Base-by-base conservation (phyloP, 768 basidiomycete species). In the Paxillus involutus region DNA sequence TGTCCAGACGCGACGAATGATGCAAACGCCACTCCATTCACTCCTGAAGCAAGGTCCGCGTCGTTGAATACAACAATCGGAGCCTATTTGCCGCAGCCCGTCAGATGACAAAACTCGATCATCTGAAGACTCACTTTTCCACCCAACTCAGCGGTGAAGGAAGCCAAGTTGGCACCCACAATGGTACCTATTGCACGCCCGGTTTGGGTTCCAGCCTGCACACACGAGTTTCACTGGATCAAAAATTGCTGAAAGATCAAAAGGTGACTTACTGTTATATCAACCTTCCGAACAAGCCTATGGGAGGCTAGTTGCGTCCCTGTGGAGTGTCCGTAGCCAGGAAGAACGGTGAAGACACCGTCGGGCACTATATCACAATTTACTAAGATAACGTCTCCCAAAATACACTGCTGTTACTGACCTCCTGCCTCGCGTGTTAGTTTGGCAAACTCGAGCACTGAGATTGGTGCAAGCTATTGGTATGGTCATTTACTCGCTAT, bases 1-100 rank as follows among this genome's bases (percentile, higher is more conserved):
- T 94, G 92, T 3, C 92, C 92, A 21, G 89, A 91, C 1, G 92
- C 92, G 47, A 94, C 75, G 61, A 94, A 94, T 1, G 87, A 82
- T 10, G 90, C 86, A 63, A 94, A 94, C 0, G 89, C 86, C 6
- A 82, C 82, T 16, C 92, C 92, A 57, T 94, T 93, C 19, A 89
- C 87, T 0, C 91, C 86, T n/a, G 81, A 78, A 19, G 72, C 58
- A 47, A 91, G 62, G 61, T 93, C 86, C 7, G 89, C 86, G 63
- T 94, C 90, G 47, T 85, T 75, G 63, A 93, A 94, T 10, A 94
- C 75, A 11, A 94, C 65, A 42, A 94, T 82, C 0, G 92, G 91
- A 12, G 92, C 86, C 89, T 91, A 44, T 36, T 36, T 52, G 9
- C 53, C 26, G 8, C 50, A 36, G 45, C 55, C 49, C 60, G 52